Conservation (phyloP, 257 asterid genomes). For the Solanum ossicruentum region DNA sequence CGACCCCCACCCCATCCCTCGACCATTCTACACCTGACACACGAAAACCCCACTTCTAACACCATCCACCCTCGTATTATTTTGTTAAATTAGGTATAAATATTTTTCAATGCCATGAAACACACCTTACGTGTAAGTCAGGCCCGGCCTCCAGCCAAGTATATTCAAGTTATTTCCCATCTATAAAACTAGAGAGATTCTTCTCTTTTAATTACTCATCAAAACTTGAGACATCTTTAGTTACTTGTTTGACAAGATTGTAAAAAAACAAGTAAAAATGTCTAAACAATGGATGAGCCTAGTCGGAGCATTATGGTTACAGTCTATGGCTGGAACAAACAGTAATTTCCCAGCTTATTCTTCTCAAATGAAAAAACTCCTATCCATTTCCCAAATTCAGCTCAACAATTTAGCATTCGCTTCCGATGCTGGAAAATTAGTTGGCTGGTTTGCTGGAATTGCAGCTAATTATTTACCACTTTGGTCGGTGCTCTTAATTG, state of each 20-base stretch:
- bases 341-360: slow-evolving; percentile 73
- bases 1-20: too few relatives aligned
- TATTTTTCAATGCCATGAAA: not conserved
- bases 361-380: slow-evolving; percentile 38
- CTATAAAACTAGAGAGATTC: not conserved
- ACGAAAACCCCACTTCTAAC: too few relatives aligned
- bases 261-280: slow-evolving; percentile 22
- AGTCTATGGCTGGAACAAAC: slow-evolving; percentile 67
- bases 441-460: slow-evolving; percentile 69
- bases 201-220: not conserved
- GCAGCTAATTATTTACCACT: slow-evolving; percentile 57
- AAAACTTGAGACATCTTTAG: not conserved
- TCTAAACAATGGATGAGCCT: slow-evolving; percentile 63
- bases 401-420: slow-evolving; percentile 81
- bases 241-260: not conserved
- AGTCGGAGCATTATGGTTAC: slow-evolving; percentile 68
- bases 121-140: not conserved
- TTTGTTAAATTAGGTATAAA: too few relatives aligned
- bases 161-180: not conserved
- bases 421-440: slow-evolving; percentile 70
- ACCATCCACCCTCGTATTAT: too few relatives aligned
- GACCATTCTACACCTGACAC: too few relatives aligned
- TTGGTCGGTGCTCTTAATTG: slow-evolving; percentile 57
- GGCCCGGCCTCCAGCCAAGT: not conserved
- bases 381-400: slow-evolving; percentile 46